Evolutionary conservation across 169 alveolate genomes (phyloP).

Genomic region (Eimeria maxima): DNA sequence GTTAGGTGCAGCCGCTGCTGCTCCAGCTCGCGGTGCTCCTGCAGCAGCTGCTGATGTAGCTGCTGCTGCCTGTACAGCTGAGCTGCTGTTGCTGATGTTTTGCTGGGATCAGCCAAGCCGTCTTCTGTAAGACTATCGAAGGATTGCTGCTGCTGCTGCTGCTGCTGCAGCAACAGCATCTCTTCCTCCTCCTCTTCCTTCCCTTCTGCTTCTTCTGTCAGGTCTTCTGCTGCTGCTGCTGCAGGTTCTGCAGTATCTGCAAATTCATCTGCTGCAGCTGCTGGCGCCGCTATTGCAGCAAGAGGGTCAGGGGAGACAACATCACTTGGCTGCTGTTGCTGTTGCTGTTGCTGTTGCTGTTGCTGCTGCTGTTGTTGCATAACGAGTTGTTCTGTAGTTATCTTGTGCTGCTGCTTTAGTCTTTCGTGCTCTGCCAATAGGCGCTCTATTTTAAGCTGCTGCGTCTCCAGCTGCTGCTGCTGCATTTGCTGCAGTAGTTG

Average conservation of each 20-base stretch:
- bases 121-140: not conserved
- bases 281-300: not conserved
- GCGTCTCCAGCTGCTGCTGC: conserved; percentile 54
- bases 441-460: conserved; percentile 26
- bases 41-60: conserved; percentile 36
- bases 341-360: conserved; percentile 55
- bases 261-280: not conserved
- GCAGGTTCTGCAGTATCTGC: not conserved
- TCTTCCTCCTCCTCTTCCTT: not conserved
- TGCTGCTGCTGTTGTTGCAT: conserved; percentile 52
- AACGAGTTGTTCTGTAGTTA: conserved; percentile 8
- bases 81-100: conserved; percentile 29
- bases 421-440: conserved; percentile 44
- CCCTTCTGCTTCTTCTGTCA: too few species aligned
- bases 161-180: not conserved
- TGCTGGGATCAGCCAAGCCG: not conserved
- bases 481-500: conserved; percentile 27
- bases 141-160: conserved; percentile 14
- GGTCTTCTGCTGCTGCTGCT: conserved; percentile 20
- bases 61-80: conserved; percentile 63
- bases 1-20: conserved; percentile 51
- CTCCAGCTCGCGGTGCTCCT: conserved; percentile 53
- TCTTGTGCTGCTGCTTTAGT: conserved; percentile 33
- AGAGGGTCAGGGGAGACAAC: conserved; percentile 5
- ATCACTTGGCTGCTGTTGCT: not conserved